Evolutionary conservation across 2,329 filamentous ascomycete species (phyloP), one percentile per base, ranked within the genome.

Genomic region (Parafenestella ontariensis): DNA sequence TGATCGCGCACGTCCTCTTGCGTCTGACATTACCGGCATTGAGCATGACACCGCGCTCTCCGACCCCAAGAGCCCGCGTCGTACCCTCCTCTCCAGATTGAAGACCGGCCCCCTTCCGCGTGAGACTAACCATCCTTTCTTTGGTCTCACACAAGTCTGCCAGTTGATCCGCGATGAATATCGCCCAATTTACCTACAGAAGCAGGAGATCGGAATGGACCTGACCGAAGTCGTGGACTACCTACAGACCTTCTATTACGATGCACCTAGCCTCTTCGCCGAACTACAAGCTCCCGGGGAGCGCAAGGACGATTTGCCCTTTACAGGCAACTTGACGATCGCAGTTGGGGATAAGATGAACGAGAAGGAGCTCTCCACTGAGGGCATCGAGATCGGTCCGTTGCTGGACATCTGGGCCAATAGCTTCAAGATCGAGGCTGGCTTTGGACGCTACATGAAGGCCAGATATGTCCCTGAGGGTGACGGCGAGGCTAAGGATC

Each of bases 401-500:
- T 46, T 72, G 8, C 57, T 73, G 9, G 56, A 68, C 8, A 37
- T 68, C 1, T 73, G 69, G 69, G 69, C 69, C 5, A 72, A 73
- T 43, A 62, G 56, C 11, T 49, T 56, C 39, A 65, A 63, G 42
- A 63, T 73, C 18, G 61, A 70, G 43, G 65, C 66, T 9, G 69
- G 65, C 2, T 72, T 73, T 33, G 69, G 70, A 8, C 60, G 69
- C 5, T 73, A 72, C 26, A 37, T 60, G n/a, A 53, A 55, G 15
- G 20, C 9, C 3, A 13, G 29, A 4, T 68, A 68, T 31, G 17
- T 48, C 3, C 57, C 63, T 3, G 52, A 58, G 29, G n/a, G n/a
- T 5, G 69, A 73, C 36, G 68, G 66, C 2, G 69, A 73, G 28
- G 64, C 66, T 7, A 73, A 72, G 49, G 70, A 73, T 37, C 48